Percentiles rank a stretch among this genome's conserved stretches.
Evolutionary conservation across 805 yeast species (phyloP).

Genomic region (Myxozyma geophila): DNA sequence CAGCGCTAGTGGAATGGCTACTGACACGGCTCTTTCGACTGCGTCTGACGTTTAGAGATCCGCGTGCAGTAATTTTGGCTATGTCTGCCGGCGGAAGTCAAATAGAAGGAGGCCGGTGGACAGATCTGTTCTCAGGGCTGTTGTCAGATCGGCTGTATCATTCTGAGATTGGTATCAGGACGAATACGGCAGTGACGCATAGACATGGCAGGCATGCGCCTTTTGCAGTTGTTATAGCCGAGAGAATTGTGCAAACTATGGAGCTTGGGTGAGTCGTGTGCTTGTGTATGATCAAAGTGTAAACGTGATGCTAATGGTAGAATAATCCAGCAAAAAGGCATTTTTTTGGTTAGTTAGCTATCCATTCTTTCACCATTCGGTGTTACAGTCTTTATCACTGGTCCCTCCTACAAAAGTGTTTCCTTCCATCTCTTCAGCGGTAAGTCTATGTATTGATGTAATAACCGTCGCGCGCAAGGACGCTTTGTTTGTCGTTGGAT

Average conservation of each 20-base stretch:
- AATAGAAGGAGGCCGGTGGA: background rate
- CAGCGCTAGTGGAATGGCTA: background rate
- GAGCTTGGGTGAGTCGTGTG: too few relatives aligned
- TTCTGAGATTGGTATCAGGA: too few relatives aligned
- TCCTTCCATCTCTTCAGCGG: background rate
- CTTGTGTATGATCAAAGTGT: too few relatives aligned
- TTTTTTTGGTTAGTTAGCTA: background rate
- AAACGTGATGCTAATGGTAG: background rate
- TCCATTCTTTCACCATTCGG: conserved; percentile 1
- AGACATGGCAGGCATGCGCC: too few relatives aligned
- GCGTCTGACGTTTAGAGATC: background rate
- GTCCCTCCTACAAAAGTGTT: background rate
- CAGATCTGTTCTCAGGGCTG: background rate
- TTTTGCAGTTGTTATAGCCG: too few relatives aligned
- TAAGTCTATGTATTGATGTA: background rate
- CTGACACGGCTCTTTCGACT: conserved; percentile 3
- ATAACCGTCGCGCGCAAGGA: background rate
- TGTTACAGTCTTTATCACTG: background rate
- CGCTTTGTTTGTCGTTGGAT: background rate
- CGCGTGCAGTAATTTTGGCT: background rate
- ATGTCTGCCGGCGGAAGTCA: background rate
- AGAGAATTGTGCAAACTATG: too few relatives aligned
- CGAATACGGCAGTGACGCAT: too few relatives aligned
- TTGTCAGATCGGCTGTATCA: background rate
- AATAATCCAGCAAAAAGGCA: background rate